phyloP scores from a whole-genome alignment of 495 filamentous ascomycete species.

The Aspergillus kassunensis region DNA sequence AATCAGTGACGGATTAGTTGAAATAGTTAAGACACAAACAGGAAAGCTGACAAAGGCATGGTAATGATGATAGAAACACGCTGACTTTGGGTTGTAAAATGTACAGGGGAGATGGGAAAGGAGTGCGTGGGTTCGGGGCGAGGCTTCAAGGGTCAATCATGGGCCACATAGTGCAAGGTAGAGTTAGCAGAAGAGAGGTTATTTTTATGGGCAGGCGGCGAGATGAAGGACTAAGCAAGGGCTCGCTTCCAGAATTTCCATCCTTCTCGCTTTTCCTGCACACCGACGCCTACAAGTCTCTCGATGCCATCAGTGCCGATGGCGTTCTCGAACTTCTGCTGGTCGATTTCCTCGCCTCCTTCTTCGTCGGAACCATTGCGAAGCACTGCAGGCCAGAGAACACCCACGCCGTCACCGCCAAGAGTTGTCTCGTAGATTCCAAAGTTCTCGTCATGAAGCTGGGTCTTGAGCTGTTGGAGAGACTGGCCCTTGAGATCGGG shows the following conservation, averaged over 20 bases:
- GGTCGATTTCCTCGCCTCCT: constrained; percentile 86
- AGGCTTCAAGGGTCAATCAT: no score
- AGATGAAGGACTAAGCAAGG: constrained; percentile 6
- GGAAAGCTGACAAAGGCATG: no score
- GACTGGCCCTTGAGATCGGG: constrained; percentile 52
- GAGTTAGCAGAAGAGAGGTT: no score
- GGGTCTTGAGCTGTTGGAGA: constrained; percentile 56
- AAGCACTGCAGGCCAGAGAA: constrained; percentile 85
- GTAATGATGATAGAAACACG: no score
- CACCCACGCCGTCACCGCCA: constrained; percentile 86
- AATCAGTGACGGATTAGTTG: no score
- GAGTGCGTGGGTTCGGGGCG: no score
- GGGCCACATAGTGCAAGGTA: no score
- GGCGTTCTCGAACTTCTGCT: constrained; percentile 83
- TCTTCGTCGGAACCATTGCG: constrained; percentile 68
- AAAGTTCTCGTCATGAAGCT: constrained; percentile 73
- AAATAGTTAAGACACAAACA: no score
- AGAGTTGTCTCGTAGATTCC: constrained; percentile 80
- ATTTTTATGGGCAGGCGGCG: no score
- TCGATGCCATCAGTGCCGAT: constrained; percentile 79
- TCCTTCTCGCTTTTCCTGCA: constrained; percentile 66
- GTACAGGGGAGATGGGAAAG: no score
- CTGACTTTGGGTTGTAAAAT: no score
- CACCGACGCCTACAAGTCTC: constrained; percentile 55
- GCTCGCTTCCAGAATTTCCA: constrained; percentile 90